Conservation (phyloP, 2,329 filamentous ascomycete genomes). For the Knoxdaviesia proteae region DNA sequence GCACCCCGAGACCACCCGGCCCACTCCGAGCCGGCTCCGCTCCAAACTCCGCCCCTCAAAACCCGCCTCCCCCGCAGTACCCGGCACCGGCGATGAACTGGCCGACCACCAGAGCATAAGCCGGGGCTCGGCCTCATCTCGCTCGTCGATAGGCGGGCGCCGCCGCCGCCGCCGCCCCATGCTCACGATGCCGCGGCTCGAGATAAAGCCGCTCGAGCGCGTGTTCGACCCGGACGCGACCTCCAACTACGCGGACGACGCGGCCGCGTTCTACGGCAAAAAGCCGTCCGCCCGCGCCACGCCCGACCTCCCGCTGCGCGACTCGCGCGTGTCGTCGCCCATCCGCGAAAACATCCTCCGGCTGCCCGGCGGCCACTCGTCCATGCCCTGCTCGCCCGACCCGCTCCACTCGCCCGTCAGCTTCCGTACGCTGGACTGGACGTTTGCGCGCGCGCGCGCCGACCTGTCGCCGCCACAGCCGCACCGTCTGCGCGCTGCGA, state of each 20-base stretch:
- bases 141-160: slow-evolving; percentile 7
- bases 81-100: slow-evolving; percentile 2
- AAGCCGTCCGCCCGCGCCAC: slow-evolving; percentile 9
- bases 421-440: slow-evolving; percentile 26
- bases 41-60: neutral
- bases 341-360: slow-evolving; percentile 1
- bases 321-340: slow-evolving; percentile 7
- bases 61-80: too few species aligned
- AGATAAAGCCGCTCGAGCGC: slow-evolving; percentile 21
- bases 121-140: slow-evolving; percentile 14
- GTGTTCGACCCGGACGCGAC: slow-evolving; percentile 26
- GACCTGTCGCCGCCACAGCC: slow-evolving; percentile 16
- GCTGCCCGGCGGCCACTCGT: slow-evolving; percentile 1
- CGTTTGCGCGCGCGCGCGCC: slow-evolving; percentile 19
- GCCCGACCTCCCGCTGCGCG: slow-evolving; percentile 23
- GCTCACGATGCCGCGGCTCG: slow-evolving; percentile 12
- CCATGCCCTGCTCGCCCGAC: neutral
- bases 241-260: slow-evolving; percentile 24
- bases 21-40: slow-evolving; percentile 2
- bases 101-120: slow-evolving; percentile 10
- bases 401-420: slow-evolving; percentile 6
- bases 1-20: neutral
- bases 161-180: slow-evolving; percentile 19
- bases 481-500: too few species aligned
- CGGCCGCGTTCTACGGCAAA: slow-evolving; percentile 19